Conservation (phyloP, 768 basidiomycete genomes). For the Infundibulicybe gibba region DNA sequence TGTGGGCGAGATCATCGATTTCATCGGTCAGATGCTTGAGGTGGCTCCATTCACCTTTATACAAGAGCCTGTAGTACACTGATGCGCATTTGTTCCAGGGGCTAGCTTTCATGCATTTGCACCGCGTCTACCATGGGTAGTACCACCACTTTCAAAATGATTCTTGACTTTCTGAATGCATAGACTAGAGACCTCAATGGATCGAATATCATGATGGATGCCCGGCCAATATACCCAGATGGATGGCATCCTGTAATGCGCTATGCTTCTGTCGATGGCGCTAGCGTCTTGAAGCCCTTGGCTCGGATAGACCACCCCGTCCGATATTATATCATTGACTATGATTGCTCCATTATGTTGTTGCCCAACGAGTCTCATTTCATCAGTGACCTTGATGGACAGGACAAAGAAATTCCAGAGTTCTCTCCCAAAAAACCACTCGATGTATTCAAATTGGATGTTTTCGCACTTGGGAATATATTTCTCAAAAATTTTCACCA, state of each 20-base stretch:
- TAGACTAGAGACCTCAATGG: conserved; percentile 22
- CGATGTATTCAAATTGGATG: conserved; percentile 25
- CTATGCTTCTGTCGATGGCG: conserved; percentile 24
- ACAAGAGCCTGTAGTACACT: too few relatives aligned
- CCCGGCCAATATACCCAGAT: conserved; percentile 21
- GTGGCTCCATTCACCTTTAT: background rate
- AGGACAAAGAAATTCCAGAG: conserved; percentile 14
- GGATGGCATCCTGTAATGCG: conserved; percentile 31
- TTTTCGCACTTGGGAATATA: conserved; percentile 24
- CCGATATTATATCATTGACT: conserved; percentile 35
- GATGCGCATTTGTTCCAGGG: too few relatives aligned
- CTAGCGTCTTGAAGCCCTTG: conserved; percentile 19
- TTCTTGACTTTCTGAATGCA: background rate
- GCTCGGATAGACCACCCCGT: conserved; percentile 29
- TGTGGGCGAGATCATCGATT: conserved; percentile 24
- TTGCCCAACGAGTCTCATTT: conserved; percentile 11
- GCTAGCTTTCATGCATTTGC: conserved; percentile 24
- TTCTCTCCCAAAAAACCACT: conserved; percentile 5
- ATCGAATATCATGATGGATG: conserved; percentile 35
- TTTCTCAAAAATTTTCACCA: conserved; percentile 20
- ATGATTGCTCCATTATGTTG: conserved; percentile 19
- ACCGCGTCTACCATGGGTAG: conserved; percentile 27
- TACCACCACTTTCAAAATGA: too few relatives aligned
- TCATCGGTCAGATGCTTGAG: conserved; percentile 22
- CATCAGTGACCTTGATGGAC: conserved; percentile 14